Base-by-base conservation (phyloP, 2,329 filamentous ascomycete species). In the Paecilomyces dactylethromorphus region DNA sequence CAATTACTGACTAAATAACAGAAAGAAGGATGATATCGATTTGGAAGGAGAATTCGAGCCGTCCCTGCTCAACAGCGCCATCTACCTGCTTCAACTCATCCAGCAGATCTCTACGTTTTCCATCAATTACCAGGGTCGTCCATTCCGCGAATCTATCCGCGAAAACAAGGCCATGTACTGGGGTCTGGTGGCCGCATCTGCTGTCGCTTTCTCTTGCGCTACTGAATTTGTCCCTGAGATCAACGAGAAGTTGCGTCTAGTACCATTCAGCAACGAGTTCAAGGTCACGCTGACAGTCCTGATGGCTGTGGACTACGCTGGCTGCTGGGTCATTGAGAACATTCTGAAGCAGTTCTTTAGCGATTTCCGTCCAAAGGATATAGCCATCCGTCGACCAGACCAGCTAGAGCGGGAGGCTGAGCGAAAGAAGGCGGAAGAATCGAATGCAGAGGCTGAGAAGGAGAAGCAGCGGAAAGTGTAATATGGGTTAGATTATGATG, bases 111-210 rank as follows among this genome's bases (percentile, higher is more conserved):
- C 92, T 24, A 99, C 94, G 2, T 99, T 99, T 69, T 92, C 94
- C 61, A 96, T 99, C 81, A 99, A 99, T 81, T 99, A 99, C 81
- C 94, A 99, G 77, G 94, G 94, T 60, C 89, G 94, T 10, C 94
- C 94, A 12, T 99, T 99, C 88, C 90, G 94, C 60, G 94, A 99
- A 78, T 90, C 89, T 22, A 91, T 99, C 65, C 88, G 89, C 4
- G 94, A 97, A 79, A 99, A 99, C 81, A 89, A 87, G 75, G 92
- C 91, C 73, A 99, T 99, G 94, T 99, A 94, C 80, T 99, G 90
- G 82, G 94, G 94, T 60, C 91, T 99, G 58, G 80, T 99, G 49
- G 89, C 89, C 64, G 93, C 97, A 15, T 91, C 91, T 0, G 91
- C 82, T 50, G 90, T 99, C 31, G 93, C 94, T 5, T 97, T 99